Conservation (phyloP, 2,329 filamentous ascomycete species). For the Microcyclospora tardicrescens region DNA sequence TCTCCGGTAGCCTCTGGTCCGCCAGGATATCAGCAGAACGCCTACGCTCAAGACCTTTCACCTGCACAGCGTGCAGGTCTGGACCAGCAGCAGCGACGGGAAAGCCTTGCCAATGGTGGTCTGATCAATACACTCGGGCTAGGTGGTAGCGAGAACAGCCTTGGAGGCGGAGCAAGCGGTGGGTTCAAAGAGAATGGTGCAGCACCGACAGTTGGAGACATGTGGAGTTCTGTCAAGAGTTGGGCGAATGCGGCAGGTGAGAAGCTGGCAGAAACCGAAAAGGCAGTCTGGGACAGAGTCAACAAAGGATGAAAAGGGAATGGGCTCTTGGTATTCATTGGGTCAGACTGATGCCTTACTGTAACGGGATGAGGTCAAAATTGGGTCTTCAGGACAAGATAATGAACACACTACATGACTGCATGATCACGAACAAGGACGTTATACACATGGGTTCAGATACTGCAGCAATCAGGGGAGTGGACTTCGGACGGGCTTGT, state of each 20-base stretch:
- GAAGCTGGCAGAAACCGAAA: conserved; percentile 33
- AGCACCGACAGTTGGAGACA: conserved; percentile 7
- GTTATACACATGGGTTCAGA: too few relatives aligned
- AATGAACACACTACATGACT: too few relatives aligned
- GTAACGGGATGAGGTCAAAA: too few relatives aligned
- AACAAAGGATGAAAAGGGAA: conserved; percentile 16
- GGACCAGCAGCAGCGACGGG: conserved; percentile 14
- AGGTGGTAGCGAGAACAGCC: conserved; percentile 20
- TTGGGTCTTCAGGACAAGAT: too few relatives aligned
- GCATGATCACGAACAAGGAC: too few relatives aligned
- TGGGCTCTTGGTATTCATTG: too few relatives aligned
- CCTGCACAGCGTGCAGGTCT: conserved; percentile 22
- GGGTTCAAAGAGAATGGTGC: conserved; percentile 4
- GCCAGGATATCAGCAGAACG: conserved; percentile 36
- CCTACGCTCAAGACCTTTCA: conserved; percentile 29
- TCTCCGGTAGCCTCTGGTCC: conserved; percentile 24
- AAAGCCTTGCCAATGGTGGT: conserved; percentile 16
- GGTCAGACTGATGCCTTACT: too few relatives aligned
- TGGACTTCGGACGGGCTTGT: too few relatives aligned
- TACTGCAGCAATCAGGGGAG: too few relatives aligned
- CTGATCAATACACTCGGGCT: conserved; percentile 19
- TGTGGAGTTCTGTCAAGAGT: conserved; percentile 28
- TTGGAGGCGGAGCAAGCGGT: conserved; percentile 16
- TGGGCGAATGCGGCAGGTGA: conserved; percentile 30
- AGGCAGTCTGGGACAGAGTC: conserved; percentile 35